Percentiles rank a stretch among this genome's conserved stretches.
These are phyloP conservation scores for Tritrichomonas foetus DNA, from an alignment of 208 protist genomes.

Conservation along the genomic window DNA sequence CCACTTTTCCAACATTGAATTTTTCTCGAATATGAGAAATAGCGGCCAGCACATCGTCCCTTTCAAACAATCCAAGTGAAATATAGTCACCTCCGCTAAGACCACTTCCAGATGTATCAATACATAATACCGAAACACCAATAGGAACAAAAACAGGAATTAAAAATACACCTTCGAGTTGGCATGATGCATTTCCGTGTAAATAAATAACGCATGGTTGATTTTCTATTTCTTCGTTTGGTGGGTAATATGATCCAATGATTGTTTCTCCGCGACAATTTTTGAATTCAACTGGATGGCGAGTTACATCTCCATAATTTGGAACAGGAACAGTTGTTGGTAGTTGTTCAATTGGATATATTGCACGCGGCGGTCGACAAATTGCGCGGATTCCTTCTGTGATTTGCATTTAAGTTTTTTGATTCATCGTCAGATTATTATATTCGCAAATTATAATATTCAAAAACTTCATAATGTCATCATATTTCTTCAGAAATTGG, in stretches of 20 bases:
- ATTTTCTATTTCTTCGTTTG: neutral
- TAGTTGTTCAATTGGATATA: neutral
- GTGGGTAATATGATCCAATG: neutral
- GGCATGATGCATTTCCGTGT: neutral
- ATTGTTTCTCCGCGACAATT: neutral
- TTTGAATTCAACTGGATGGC: neutral
- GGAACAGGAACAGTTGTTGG: neutral
- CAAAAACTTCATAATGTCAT: too few species aligned
- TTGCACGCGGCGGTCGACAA: neutral
- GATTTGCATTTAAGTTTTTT: too few species aligned
- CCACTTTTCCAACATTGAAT: neutral
- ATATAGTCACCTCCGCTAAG: neutral
- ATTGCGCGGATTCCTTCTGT: neutral
- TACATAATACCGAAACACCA: neutral
- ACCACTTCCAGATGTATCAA: neutral
- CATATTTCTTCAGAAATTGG: too few species aligned
- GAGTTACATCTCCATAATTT: neutral
- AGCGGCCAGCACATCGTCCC: neutral
- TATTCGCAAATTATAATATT: too few species aligned
- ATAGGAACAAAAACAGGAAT: neutral
- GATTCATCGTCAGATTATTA: too few species aligned
- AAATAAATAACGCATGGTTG: neutral
- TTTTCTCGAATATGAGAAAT: neutral
- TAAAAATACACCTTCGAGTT: slow-evolving; percentile 1
- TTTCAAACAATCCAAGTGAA: slow-evolving; percentile 17